A percentile compares a stretch with the other conserved stretches of the same genome.
phyloP scores from a whole-genome alignment of 257 asterid genomes.

The Solanum rostratum region DNA sequence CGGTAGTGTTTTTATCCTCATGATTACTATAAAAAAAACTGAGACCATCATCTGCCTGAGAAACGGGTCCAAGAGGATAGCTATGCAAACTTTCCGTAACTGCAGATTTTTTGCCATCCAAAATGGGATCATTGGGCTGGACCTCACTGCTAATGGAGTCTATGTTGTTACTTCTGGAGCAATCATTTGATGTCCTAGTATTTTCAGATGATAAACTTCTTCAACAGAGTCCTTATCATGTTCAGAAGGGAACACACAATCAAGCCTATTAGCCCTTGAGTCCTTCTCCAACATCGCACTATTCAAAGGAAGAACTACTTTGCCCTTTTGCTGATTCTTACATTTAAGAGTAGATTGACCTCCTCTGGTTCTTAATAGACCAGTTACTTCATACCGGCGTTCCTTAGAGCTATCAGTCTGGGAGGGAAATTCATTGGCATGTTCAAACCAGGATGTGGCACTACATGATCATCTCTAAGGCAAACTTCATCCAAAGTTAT shows the following conservation, averaged over 20 bases:
- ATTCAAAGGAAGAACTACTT: slow-evolving; percentile 4
- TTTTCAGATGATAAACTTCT: slow-evolving; percentile 42
- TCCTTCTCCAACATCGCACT: slow-evolving; percentile 38
- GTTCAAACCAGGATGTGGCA: slow-evolving; percentile 34
- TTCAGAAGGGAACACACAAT: slow-evolving; percentile 31
- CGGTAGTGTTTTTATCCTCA: slow-evolving; percentile 41
- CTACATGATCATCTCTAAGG: slow-evolving; percentile 55
- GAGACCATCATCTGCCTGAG: slow-evolving; percentile 33
- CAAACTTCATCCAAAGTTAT: slow-evolving; percentile 53
- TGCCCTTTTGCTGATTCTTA: slow-evolving; percentile 14
- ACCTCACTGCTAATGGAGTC: slow-evolving; percentile 20
- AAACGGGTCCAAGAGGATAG: slow-evolving; percentile 33
- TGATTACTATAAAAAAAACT: slow-evolving; percentile 29
- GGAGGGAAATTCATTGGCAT: slow-evolving; percentile 14
- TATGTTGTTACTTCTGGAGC: slow-evolving; percentile 15
- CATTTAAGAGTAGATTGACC: slow-evolving; percentile 16
- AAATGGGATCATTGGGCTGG: slow-evolving; percentile 22
- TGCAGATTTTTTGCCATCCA: slow-evolving; percentile 20
- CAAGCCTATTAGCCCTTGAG: slow-evolving; percentile 23
- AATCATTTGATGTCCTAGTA: slow-evolving; percentile 20
- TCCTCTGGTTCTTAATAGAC: slow-evolving; percentile 14
- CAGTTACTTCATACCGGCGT: slow-evolving; percentile 19
- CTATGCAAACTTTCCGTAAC: slow-evolving; percentile 31
- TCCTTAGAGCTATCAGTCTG: slow-evolving; percentile 30
- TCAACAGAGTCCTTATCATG: slow-evolving; percentile 22